phyloP scores from a whole-genome alignment of 2,329 filamentous ascomycete species.

The Aspergillus quadrilineatus region DNA sequence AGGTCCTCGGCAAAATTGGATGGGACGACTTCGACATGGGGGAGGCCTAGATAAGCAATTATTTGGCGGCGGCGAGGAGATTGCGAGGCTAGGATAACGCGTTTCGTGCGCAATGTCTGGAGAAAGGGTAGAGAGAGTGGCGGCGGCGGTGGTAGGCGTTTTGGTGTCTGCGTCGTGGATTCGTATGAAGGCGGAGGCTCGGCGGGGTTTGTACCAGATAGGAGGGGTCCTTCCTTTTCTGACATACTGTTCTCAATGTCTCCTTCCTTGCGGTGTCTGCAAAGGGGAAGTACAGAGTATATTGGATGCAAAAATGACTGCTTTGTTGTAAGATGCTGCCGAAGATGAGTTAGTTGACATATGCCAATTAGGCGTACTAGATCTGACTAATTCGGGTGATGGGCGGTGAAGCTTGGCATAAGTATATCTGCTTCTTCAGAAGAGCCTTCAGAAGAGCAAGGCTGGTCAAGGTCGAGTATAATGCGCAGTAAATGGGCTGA shows the following conservation, averaged over 20 bases:
- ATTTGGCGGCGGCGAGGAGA: slow-evolving; percentile 83
- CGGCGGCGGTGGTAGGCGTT: slow-evolving; percentile 38
- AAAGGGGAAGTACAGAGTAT: too few relatives aligned
- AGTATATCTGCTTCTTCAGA: too few relatives aligned
- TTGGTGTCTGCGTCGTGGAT: slow-evolving; percentile 1
- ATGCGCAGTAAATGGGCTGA: not conserved
- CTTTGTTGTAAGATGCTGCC: not conserved
- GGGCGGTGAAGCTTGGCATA: not conserved
- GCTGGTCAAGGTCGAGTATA: not conserved
- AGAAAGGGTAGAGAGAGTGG: slow-evolving; percentile 80
- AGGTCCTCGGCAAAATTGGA: slow-evolving; percentile 84
- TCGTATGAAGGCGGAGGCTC: slow-evolving; percentile 41
- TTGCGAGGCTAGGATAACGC: slow-evolving; percentile 85
- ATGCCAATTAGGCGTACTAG: not conserved
- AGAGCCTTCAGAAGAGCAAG: too few relatives aligned
- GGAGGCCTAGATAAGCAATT: slow-evolving; percentile 74
- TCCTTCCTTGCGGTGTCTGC: too few relatives aligned
- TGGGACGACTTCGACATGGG: slow-evolving; percentile 78
- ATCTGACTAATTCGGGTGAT: not conserved
- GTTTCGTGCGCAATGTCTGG: slow-evolving; percentile 69
- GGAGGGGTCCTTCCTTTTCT: slow-evolving; percentile 31
- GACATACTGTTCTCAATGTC: slow-evolving; percentile 21
- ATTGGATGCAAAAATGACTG: not conserved
- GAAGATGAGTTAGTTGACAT: not conserved
- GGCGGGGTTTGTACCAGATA: slow-evolving; percentile 18